Evolutionary conservation across 2,329 filamentous ascomycete species (phyloP).

Genomic region (Xylaria sp.): DNA sequence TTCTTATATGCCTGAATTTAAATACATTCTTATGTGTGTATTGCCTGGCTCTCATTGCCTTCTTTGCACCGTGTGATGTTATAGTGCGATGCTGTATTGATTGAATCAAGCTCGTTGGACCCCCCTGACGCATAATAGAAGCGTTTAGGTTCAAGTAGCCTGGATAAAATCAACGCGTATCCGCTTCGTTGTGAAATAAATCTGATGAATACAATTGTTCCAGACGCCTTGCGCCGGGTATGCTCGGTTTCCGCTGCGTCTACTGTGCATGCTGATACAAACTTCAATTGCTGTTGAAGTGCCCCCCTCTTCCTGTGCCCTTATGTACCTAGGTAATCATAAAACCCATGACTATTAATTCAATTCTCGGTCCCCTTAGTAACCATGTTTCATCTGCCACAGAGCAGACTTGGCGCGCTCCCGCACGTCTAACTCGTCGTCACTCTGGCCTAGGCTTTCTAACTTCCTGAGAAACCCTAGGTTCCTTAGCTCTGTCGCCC

Average conservation of each 20-base stretch:
- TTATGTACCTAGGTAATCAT: constrained; percentile 23
- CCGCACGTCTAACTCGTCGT: constrained; percentile 82
- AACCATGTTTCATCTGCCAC: constrained; percentile 71
- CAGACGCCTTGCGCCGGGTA: constrained; percentile 30
- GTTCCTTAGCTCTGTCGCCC: constrained; percentile 75
- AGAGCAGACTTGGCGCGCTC: constrained; percentile 85
- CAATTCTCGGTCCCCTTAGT: constrained; percentile 29
- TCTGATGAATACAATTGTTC: constrained; percentile 11
- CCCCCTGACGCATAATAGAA: neutral
- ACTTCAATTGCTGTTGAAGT: constrained; percentile 27
- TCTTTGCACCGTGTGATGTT: neutral
- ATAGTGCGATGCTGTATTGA: neutral
- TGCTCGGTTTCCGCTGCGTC: constrained; percentile 30
- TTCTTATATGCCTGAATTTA: neutral
- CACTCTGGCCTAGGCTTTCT: constrained; percentile 68
- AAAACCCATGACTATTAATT: constrained; percentile 20
- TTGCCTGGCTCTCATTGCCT: neutral
- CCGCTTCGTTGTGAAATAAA: constrained; percentile 4
- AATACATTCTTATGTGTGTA: neutral
- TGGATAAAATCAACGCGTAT: neutral
- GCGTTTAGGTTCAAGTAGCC: neutral
- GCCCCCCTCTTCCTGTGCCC: constrained; percentile 3
- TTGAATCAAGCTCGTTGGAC: neutral
- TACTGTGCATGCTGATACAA: constrained; percentile 28
- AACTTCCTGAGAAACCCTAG: constrained; percentile 78